Base-by-base conservation (phyloP, 208 protist genomes). In the Trypanosoma theileri region DNA sequence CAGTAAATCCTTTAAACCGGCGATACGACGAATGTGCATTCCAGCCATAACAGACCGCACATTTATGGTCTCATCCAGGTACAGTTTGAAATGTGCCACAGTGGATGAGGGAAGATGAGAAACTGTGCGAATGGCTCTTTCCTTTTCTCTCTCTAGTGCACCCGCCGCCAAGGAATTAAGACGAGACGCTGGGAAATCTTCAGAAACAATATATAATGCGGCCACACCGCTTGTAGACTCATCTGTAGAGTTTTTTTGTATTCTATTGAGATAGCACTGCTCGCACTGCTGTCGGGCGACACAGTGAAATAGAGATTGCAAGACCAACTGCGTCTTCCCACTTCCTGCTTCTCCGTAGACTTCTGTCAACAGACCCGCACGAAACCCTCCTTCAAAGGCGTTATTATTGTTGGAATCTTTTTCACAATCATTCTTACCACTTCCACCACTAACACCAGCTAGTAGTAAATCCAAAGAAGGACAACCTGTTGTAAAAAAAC, bases 331-430 rank as follows among this genome's bases (percentile, higher is more conserved):
- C 46, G 88, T 94, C 68, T 94, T 94, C 21, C 88, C 88, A 10
- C 76, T 77, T n/a, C 85, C 88, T 1, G 88, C 88, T 64, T 89
- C 88, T 19, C 88, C 88, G 54, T 84, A 84, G 16, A 93, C 48
- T 60, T 89, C 84, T 11, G 78, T 87, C 41, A 93, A 66, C 66
- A 79, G 79, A 9, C 88, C 82, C 22, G 72, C 75, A 52, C 80
- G 69, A 53, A 85, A 82, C 16, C 86, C 86, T 0, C 74, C 69
- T 4, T 67, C 28, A 9, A 24, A 51, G 44, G 44, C 13, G 60
- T 17, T 45, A 45, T 46, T 59, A n/a, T 4, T 40, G 12, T 14
- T 10, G 1, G 28, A 8, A 35, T 35, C 28, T 6, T 6, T 6
- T 35, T 35, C 28, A 35, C 28, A 35, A 8, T 35, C 28, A 35